These are phyloP conservation scores for Citrus sp. DNA, from an alignment of 345 rosid species.

Conservation along the genomic window DNA sequence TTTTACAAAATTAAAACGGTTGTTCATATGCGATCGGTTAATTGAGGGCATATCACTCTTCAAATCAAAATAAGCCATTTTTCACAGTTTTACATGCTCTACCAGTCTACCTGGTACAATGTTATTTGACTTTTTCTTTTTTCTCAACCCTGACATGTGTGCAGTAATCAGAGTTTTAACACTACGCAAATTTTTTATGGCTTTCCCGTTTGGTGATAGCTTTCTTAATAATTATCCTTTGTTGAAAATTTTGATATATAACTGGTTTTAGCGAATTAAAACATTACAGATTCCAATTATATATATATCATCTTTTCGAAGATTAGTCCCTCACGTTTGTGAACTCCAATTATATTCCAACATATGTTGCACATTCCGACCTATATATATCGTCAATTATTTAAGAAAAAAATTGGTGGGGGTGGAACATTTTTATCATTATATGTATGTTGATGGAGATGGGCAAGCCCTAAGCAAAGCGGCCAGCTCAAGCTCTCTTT, in stretches of 20 bases:
- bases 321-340: background rate
- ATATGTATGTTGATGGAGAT: background rate
- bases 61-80: too few relatives aligned
- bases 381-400: background rate
- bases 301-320: too few relatives aligned
- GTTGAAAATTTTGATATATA: background rate
- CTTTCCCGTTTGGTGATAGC: background rate
- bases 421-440: background rate
- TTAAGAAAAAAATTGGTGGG: background rate
- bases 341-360: background rate
- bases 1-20: too few relatives aligned
- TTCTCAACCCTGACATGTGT: background rate
- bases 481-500: conserved; percentile 7
- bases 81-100: too few relatives aligned
- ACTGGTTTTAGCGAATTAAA: background rate
- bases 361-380: background rate
- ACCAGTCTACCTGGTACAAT: background rate
- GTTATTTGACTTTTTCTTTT: background rate
- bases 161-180: too few relatives aligned
- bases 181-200: background rate
- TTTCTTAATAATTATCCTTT: background rate
- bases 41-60: too few relatives aligned
- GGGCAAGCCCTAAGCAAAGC: background rate
- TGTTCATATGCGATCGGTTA: too few relatives aligned
- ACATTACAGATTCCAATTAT: background rate